Evolutionary conservation across 169 alveolate species (phyloP).

Genomic region (Eimeria maxima): DNA sequence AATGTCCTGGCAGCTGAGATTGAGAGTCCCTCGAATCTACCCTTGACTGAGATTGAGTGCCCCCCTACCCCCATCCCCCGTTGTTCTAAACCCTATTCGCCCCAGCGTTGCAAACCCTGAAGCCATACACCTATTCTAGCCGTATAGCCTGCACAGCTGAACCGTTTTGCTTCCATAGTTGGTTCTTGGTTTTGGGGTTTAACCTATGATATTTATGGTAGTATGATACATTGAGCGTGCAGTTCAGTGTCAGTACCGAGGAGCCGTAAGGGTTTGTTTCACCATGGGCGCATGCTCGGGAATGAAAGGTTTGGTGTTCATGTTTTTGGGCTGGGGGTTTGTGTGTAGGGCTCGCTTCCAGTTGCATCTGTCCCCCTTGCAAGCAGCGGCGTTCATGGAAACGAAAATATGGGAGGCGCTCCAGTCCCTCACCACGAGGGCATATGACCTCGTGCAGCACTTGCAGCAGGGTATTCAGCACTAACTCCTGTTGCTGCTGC

Average conservation of each 20-base stretch:
- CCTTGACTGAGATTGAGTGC: background rate
- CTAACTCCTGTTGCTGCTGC: constrained; percentile 10
- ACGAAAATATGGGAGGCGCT: constrained; percentile 88
- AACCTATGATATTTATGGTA: no score
- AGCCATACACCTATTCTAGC: no score
- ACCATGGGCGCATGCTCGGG: background rate
- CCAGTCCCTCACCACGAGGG: constrained; percentile 89
- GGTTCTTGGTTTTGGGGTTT: no score
- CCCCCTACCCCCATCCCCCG: background rate
- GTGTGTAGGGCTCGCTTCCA: constrained; percentile 85
- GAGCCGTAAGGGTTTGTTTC: background rate
- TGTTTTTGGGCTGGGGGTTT: background rate
- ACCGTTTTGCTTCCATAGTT: background rate
- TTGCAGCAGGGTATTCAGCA: constrained; percentile 91
- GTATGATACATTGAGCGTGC: no score
- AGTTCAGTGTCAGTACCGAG: no score
- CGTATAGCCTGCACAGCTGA: background rate
- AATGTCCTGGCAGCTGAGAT: background rate
- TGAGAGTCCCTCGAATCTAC: background rate
- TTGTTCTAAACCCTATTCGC: no score
- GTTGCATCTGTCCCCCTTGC: constrained; percentile 86
- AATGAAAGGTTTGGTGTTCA: background rate
- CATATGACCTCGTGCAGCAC: constrained; percentile 91
- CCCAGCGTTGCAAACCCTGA: no score
- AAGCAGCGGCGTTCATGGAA: constrained; percentile 88